A percentile compares a stretch with the other conserved stretches of the same genome.
phyloP scores from a whole-genome alignment of 2,329 filamentous ascomycete genomes.

The Sporothrix variecibatus region DNA sequence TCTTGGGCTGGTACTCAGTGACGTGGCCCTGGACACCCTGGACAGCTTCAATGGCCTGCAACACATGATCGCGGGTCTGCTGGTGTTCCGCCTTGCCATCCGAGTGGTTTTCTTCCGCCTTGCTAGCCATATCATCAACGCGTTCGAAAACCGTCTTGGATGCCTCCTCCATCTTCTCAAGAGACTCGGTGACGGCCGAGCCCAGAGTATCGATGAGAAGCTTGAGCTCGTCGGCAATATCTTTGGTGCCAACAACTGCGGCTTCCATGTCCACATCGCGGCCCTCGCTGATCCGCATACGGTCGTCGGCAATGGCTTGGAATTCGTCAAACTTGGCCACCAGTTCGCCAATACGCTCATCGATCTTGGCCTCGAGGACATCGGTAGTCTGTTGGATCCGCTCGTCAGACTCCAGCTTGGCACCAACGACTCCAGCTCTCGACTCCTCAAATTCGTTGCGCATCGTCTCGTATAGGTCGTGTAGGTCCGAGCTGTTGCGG shows the following conservation, averaged over 20 bases:
- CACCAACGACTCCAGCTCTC: conserved; percentile 73
- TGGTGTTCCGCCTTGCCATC: conserved; percentile 79
- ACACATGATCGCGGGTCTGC: conserved; percentile 77
- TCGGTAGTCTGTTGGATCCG: conserved; percentile 65
- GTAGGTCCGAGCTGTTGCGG: conserved; percentile 65
- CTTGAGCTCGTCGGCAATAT: conserved; percentile 83
- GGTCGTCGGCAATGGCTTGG: conserved; percentile 71
- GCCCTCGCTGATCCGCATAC: conserved; percentile 71
- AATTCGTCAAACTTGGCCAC: conserved; percentile 88
- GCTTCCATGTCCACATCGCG: conserved; percentile 72
- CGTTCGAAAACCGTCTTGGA: conserved; percentile 83
- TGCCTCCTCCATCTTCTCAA: conserved; percentile 84
- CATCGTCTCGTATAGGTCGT: conserved; percentile 72
- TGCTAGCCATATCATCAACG: conserved; percentile 75
- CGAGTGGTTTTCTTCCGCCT: conserved; percentile 72
- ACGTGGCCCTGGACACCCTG: conserved; percentile 77
- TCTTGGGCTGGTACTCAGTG: conserved; percentile 82
- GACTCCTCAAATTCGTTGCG: conserved; percentile 86
- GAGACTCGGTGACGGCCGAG: conserved; percentile 74
- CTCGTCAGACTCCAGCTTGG: conserved; percentile 81
- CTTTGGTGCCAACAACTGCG: conserved; percentile 72
- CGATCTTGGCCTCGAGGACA: conserved; percentile 56
- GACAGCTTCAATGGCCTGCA: conserved; percentile 71
- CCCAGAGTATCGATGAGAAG: conserved; percentile 83
- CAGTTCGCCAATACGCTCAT: conserved; percentile 71